phyloP scores from a whole-genome alignment of 352 stramenopile species.

The Nothophytophthora sp. region DNA sequence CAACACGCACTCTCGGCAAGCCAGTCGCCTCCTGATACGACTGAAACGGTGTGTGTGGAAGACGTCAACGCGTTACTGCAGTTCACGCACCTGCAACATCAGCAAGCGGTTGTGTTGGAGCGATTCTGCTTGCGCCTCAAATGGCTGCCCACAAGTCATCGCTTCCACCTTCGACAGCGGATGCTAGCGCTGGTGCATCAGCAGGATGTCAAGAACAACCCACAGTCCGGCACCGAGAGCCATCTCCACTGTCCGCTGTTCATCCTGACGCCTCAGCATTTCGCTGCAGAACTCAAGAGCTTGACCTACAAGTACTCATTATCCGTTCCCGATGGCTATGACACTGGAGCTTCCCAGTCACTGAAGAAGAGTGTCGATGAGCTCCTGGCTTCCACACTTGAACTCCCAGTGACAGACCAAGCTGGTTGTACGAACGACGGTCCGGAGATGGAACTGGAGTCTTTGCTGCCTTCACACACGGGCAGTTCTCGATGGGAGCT shows the following conservation, averaged over 20 bases:
- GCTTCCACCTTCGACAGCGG: slow-evolving; percentile 50
- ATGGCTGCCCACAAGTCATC: slow-evolving; percentile 54
- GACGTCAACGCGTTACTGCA: slow-evolving; percentile 38
- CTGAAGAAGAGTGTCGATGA: slow-evolving; percentile 11
- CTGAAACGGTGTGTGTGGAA: slow-evolving; percentile 8
- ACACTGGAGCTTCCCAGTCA: slow-evolving; percentile 3
- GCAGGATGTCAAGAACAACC: slow-evolving; percentile 28
- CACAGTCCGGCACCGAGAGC: slow-evolving; percentile 6
- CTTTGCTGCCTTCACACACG: slow-evolving; percentile 7
- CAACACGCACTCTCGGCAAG: slow-evolving; percentile 3
- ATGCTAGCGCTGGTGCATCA: slow-evolving; percentile 49
- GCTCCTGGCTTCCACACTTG: slow-evolving; percentile 4
- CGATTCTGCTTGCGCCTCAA: slow-evolving; percentile 40
- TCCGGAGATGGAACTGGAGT: slow-evolving; percentile 17
- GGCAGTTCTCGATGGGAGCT: slow-evolving; percentile 27
- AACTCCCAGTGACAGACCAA: slow-evolving; percentile 6
- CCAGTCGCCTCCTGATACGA: not conserved
- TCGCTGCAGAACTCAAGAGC: slow-evolving; percentile 31
- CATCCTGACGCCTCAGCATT: slow-evolving; percentile 23
- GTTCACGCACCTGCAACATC: slow-evolving; percentile 27
- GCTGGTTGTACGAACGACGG: slow-evolving; percentile 3
- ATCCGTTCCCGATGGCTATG: slow-evolving; percentile 2
- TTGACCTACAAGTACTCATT: slow-evolving; percentile 22
- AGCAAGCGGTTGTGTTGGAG: slow-evolving; percentile 28
- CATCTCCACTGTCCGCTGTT: slow-evolving; percentile 49